Conservation (phyloP, 306 rosid species). For the Acacia melanoxylon region DNA sequence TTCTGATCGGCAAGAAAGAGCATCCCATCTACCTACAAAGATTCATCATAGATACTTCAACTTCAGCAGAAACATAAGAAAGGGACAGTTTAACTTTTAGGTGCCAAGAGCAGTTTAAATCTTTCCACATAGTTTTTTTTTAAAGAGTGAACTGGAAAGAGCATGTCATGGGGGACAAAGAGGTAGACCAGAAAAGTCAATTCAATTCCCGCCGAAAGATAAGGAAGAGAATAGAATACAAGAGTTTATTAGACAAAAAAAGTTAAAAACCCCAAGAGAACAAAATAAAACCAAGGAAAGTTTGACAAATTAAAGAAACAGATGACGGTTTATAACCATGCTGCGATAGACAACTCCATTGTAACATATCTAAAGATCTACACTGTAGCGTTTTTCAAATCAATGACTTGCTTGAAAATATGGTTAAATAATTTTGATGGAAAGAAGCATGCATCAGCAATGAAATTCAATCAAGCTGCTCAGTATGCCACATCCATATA, state of each 20-base stretch:
- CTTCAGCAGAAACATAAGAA: not conserved
- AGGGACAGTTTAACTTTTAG: not conserved
- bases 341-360: slow-evolving; percentile 11
- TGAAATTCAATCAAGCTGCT: slow-evolving; percentile 12
- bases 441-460: slow-evolving; percentile 2
- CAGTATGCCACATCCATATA: not conserved
- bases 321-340: slow-evolving; percentile 4
- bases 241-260: slow-evolving; percentile 5
- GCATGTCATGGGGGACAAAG: not conserved
- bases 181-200: not conserved
- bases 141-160: slow-evolving; percentile 27
- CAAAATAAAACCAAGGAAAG: not conserved
- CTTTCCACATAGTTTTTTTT: slow-evolving; percentile 1
- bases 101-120: slow-evolving; percentile 12
- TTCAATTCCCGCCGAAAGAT: not conserved
- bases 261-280: not conserved
- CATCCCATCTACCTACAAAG: slow-evolving; percentile 61
- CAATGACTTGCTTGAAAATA: not conserved
- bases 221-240: not conserved
- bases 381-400: not conserved
- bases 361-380: not conserved
- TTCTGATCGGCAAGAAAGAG: slow-evolving; percentile 45
- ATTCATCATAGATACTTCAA: slow-evolving; percentile 23
- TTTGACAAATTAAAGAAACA: not conserved
- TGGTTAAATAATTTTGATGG: not conserved